Conservation (phyloP, 2,329 filamentous ascomycete species). For the Colletotrichum australisinense region DNA sequence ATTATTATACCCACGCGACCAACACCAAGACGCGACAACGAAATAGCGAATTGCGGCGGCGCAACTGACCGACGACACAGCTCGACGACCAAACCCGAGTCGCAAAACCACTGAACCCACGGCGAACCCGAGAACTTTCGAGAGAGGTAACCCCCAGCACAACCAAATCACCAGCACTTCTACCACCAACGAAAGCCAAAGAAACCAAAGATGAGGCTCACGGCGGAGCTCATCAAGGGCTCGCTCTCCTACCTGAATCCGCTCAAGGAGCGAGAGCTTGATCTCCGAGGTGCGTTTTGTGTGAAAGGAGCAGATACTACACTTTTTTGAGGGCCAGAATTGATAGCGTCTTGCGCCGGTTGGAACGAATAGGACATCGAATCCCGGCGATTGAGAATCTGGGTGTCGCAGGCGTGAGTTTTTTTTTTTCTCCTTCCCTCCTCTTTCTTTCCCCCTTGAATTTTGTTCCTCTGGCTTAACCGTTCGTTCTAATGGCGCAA, state of each 20-base stretch:
- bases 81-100: too few relatives aligned
- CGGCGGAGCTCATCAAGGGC: constrained; percentile 91
- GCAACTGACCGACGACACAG: not conserved
- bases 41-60: not conserved
- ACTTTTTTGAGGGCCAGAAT: constrained; percentile 76
- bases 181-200: constrained; percentile 31
- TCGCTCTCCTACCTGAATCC: constrained; percentile 99
- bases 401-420: constrained; percentile 88
- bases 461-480: constrained; percentile 22
- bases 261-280: constrained; percentile 97
- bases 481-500: not conserved
- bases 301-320: constrained; percentile 98
- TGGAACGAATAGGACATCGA: constrained; percentile 84
- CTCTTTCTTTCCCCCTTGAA: not conserved
- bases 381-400: constrained; percentile 98
- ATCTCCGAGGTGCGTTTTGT: constrained; percentile 92
- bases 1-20: constrained; percentile 17
- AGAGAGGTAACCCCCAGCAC: constrained; percentile 23
- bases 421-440: constrained; percentile 40
- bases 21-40: not conserved
- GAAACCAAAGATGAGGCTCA: constrained; percentile 82
- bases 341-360: constrained; percentile 74
- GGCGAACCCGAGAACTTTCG: not conserved
- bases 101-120: too few relatives aligned
- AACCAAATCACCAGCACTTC: constrained; percentile 25